phyloP scores from a whole-genome alignment of 345 rosid species.

The Lepidium didymum region DNA sequence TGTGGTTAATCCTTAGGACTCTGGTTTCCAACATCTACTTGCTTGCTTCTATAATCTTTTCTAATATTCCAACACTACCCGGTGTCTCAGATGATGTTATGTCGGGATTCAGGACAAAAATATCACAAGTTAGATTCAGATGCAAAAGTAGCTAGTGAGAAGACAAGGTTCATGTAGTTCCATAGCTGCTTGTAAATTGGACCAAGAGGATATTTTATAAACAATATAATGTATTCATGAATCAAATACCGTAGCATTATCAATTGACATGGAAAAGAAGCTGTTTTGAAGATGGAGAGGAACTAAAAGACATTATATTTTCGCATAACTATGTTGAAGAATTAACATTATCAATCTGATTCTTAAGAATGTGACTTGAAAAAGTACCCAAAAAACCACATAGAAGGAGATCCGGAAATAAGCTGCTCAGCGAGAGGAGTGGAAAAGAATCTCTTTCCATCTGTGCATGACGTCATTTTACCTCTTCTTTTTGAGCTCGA shows the following conservation, averaged over 20 bases:
- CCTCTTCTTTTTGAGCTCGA: conserved; percentile 37
- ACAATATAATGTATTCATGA: neutral
- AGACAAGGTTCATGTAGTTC: neutral
- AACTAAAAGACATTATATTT: conserved; percentile 2
- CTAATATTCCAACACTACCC: neutral
- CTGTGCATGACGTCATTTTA: conserved; percentile 28
- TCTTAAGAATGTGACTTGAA: conserved; percentile 4
- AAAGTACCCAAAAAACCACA: neutral
- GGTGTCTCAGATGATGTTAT: neutral
- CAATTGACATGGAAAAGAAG: neutral
- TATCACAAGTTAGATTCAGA: neutral
- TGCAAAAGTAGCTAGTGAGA: neutral
- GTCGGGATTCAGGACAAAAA: neutral
- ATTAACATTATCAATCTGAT: conserved; percentile 5
- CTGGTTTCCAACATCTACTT: neutral
- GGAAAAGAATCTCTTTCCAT: neutral
- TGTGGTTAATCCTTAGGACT: conserved; percentile 6
- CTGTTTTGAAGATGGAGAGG: neutral
- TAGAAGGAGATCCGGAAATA: neutral
- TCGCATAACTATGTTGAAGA: neutral
- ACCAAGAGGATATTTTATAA: neutral
- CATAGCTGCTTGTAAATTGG: neutral
- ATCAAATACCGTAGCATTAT: neutral
- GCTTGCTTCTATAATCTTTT: neutral
- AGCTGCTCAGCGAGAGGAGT: conserved; percentile 2